These are phyloP conservation scores for Kwoniella bestiolae DNA, from an alignment of 768 basidiomycete genomes.

Conservation along the genomic window DNA sequence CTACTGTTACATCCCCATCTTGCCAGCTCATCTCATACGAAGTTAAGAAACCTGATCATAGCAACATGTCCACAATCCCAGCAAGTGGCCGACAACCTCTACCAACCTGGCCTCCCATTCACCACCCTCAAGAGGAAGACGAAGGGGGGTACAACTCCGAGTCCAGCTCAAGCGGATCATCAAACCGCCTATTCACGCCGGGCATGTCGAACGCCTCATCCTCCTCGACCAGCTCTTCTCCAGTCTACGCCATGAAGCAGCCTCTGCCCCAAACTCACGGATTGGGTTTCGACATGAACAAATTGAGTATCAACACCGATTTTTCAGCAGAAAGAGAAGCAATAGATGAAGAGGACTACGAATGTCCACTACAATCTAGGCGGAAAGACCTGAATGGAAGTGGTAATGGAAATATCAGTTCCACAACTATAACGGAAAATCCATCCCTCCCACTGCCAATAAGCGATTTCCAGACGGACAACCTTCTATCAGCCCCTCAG, in stretches of 20 bases:
- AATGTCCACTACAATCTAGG: not conserved
- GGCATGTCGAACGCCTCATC: constrained; percentile 1
- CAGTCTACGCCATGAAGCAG: not conserved
- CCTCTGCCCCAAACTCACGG: not conserved
- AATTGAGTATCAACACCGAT: constrained; percentile 16
- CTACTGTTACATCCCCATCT: too few relatives aligned
- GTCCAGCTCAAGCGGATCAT: not conserved
- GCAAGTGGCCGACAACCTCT: not conserved
- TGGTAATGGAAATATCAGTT: not conserved
- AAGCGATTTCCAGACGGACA: constrained; percentile 25
- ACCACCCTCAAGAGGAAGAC: not conserved
- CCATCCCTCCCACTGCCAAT: not conserved
- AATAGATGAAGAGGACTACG: constrained; percentile 9
- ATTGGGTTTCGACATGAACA: constrained; percentile 7
- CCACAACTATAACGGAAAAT: not conserved
- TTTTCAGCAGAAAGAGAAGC: constrained; percentile 17
- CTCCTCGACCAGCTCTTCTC: not conserved
- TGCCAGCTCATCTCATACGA: too few relatives aligned
- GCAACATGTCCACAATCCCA: not conserved
- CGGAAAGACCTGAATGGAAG: too few relatives aligned
- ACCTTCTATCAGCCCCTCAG: constrained; percentile 20
- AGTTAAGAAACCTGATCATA: too few relatives aligned
- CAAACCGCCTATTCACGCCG: not conserved
- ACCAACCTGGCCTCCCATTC: constrained; percentile 4
- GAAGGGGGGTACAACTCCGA: not conserved